Conservation (phyloP, 1,139 yeast genomes). For the Debaryomycetaceae sp. region DNA sequence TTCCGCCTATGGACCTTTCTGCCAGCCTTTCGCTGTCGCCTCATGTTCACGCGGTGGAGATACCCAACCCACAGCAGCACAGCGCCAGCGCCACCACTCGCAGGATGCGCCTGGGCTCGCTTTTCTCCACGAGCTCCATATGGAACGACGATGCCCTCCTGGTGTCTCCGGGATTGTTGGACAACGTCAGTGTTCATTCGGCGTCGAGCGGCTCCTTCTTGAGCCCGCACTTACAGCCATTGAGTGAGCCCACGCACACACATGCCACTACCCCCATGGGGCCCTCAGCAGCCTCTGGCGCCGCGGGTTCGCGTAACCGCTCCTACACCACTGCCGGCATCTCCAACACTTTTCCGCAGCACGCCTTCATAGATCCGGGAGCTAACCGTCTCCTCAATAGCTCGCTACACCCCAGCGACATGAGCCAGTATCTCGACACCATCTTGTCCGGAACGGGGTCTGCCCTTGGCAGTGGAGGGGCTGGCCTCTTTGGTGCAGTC, state of each 20-base stretch:
- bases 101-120: constrained; percentile 41
- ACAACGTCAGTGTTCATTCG: constrained; percentile 8
- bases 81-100: constrained; percentile 11
- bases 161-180: constrained; percentile 13
- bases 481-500: neutral
- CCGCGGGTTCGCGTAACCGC: constrained; percentile 29
- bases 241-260: neutral
- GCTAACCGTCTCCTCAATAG: too few relatives aligned
- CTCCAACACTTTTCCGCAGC: constrained; percentile 12
- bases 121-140: constrained; percentile 42
- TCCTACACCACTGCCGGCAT: constrained; percentile 46
- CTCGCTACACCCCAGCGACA: too few relatives aligned
- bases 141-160: constrained; percentile 42
- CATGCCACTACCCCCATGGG: neutral
- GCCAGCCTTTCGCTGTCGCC: constrained; percentile 11
- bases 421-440: constrained; percentile 30
- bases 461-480: constrained; percentile 2
- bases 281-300: neutral
- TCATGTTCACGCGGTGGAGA: constrained; percentile 15
- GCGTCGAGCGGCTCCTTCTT: constrained; percentile 18
- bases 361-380: too few relatives aligned
- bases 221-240: constrained; percentile 25
- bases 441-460: constrained; percentile 21
- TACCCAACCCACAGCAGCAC: neutral
- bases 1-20: constrained; percentile 11